Conservation (phyloP, 2,329 filamentous ascomycete genomes). For the Fusarium transvaalense region DNA sequence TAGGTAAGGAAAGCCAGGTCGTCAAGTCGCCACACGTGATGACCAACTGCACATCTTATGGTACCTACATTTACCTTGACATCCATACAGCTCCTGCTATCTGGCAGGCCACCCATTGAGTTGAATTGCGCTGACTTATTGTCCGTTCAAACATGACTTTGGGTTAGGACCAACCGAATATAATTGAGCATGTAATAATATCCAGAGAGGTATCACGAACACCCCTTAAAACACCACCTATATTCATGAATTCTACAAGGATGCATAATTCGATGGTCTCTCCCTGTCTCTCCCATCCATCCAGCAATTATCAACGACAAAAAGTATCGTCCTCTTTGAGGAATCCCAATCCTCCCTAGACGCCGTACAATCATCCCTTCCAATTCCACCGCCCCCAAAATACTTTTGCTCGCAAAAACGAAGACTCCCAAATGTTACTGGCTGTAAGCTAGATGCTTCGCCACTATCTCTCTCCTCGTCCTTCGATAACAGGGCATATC, state of each 20-base stretch:
- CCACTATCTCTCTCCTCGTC: slow-evolving; percentile 14
- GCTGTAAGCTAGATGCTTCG: slow-evolving; percentile 23
- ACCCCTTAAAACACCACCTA: slow-evolving; percentile 16
- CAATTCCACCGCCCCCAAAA: slow-evolving; percentile 41
- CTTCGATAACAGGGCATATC: slow-evolving; percentile 15
- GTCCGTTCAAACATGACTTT: background rate
- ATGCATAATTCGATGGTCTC: slow-evolving; percentile 36
- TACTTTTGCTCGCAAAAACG: slow-evolving; percentile 49
- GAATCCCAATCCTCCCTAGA: slow-evolving; percentile 46
- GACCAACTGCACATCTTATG: background rate
- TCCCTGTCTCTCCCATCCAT: background rate
- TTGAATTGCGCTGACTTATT: background rate
- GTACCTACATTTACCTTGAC: background rate
- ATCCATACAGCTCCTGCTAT: background rate
- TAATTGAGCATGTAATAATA: slow-evolving; percentile 9
- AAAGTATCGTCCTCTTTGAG: slow-evolving; percentile 43
- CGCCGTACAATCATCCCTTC: slow-evolving; percentile 45
- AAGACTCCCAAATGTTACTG: slow-evolving; percentile 40
- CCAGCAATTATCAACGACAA: slow-evolving; percentile 43
- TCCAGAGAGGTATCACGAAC: slow-evolving; percentile 14
- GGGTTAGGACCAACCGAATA: slow-evolving; percentile 6
- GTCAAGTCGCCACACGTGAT: slow-evolving; percentile 34
- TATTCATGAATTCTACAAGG: slow-evolving; percentile 43
- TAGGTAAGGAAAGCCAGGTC: background rate
- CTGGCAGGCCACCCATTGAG: background rate